Base-by-base conservation (phyloP, 805 yeast species). In the Candida ascalaphidarum region DNA sequence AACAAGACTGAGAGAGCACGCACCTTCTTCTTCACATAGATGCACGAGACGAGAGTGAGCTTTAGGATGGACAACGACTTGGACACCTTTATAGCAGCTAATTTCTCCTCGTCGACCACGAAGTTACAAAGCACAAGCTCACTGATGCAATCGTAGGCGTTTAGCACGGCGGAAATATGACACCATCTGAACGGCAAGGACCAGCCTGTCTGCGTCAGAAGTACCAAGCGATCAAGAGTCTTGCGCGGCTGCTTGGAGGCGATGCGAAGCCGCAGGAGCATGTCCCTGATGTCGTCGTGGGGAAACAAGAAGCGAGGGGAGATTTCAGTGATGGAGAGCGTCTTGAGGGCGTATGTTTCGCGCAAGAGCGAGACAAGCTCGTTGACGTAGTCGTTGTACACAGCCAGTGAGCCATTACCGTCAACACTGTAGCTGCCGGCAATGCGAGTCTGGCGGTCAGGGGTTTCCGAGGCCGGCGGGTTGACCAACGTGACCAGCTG, bases 161-260 rank as follows among this genome's bases (percentile, higher is more conserved):
- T 66, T 32, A 68, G 55, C 12, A 75, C 52, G 37, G 69, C 51
- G 2, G 72, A 44, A 6, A 74, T 39, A 34, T 67, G 71, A 9
- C 63, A 52, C 11, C 40, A 27, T 32, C 68, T 57, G 36, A 74
- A 48, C 3, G 77, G 73, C 11, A 74, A 65, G 19, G 65, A 63
- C 74, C 74, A 67, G 2, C 73, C 74, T 0, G 58, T 32, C 34
- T 68, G 69, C 0, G 72, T 58, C 4, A 60, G 50, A 2, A 69
- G 39, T 4, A 44, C 43, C n/a, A 69, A 41, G n/a, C 37, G 52
- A 2, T 51, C 34, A 5, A 68, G 38, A 3, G 45, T 32, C 28
- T 63, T 44, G 7, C 25, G 25, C 11, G 41, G 40, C 41, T 22
- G 4, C 43, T 34, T 25, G 41, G 30, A 4, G n/a, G n/a, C n/a